phyloP scores from a whole-genome alignment of 108 stramenopile species.

The Stephanodiscus minutulus region DNA sequence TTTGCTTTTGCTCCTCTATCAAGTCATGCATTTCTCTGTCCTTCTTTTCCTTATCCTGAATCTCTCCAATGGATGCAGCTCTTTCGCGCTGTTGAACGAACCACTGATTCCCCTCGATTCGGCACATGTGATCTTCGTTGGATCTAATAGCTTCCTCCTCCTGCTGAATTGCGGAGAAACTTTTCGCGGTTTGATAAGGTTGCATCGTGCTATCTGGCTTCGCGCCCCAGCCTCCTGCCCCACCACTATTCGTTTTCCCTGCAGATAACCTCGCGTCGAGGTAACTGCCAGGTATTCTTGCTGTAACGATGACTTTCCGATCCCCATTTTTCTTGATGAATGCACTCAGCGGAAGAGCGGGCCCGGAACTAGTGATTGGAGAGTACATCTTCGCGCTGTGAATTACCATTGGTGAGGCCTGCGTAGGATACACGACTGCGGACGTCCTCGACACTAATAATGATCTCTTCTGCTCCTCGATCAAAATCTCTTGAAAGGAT shows the following conservation, averaged over 20 bases:
- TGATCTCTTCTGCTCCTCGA: conserved; percentile 37
- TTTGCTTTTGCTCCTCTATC: conserved; percentile 74
- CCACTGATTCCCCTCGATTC: conserved; percentile 60
- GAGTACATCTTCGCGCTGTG: neutral
- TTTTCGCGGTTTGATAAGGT: conserved; percentile 16
- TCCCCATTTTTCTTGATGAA: conserved; percentile 18
- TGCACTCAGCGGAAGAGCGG: conserved; percentile 22
- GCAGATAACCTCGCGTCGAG: conserved; percentile 7
- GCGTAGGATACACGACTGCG: neutral
- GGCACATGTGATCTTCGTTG: conserved; percentile 56
- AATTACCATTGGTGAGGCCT: neutral
- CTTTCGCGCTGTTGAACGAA: conserved; percentile 75
- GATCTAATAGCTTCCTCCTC: conserved; percentile 63
- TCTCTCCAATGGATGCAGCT: conserved; percentile 74
- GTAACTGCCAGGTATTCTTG: conserved; percentile 18
- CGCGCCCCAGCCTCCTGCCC: conserved; percentile 23
- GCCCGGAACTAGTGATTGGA: neutral
- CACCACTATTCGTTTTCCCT: neutral
- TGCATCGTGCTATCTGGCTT: conserved; percentile 4
- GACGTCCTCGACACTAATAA: neutral
- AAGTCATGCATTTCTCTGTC: conserved; percentile 54
- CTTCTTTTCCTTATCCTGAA: conserved; percentile 59
- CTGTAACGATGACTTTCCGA: conserved; percentile 20
- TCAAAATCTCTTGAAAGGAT: conserved; percentile 47
- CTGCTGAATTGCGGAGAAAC: conserved; percentile 70